Conservation (phyloP, 768 basidiomycete genomes). For the Ramaria sp. region DNA sequence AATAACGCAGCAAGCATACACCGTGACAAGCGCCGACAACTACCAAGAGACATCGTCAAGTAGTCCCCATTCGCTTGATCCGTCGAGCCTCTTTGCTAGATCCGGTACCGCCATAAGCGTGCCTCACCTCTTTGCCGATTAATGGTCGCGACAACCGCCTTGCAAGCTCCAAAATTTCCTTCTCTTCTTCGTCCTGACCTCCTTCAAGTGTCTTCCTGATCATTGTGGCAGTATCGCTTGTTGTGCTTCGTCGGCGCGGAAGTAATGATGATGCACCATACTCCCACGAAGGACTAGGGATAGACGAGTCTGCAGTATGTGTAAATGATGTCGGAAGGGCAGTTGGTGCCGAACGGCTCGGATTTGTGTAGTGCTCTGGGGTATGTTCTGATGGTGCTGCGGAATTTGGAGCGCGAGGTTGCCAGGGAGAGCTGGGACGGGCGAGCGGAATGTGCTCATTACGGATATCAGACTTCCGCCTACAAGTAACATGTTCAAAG, state of each 20-base stretch:
- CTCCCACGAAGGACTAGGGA: slow-evolving; percentile 24
- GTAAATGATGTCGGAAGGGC: slow-evolving; percentile 15
- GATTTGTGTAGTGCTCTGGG: not conserved
- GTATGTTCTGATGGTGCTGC: slow-evolving; percentile 24
- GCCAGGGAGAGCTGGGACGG: slow-evolving; percentile 1
- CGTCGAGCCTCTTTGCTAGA: not conserved
- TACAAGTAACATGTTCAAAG: slow-evolving; percentile 17
- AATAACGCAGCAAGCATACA: too few species aligned
- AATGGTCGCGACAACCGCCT: slow-evolving; percentile 3
- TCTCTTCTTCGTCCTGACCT: slow-evolving; percentile 34
- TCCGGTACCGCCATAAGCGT: not conserved
- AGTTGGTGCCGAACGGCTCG: not conserved
- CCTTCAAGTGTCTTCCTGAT: slow-evolving; percentile 55
- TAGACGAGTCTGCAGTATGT: not conserved
- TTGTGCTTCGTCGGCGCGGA: slow-evolving; percentile 32
- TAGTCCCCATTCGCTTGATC: not conserved
- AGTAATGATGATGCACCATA: slow-evolving; percentile 37
- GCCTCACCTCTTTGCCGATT: slow-evolving; percentile 3
- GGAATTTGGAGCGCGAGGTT: not conserved
- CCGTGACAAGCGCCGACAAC: too few species aligned
- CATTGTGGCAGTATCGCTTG: slow-evolving; percentile 50
- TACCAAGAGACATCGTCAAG: too few species aligned
- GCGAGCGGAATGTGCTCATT: slow-evolving; percentile 60
- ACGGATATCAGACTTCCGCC: slow-evolving; percentile 58
- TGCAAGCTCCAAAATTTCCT: slow-evolving; percentile 38